Conservation (phyloP, 2,329 filamentous ascomycete genomes). For the Fusarium gaditjirri region DNA sequence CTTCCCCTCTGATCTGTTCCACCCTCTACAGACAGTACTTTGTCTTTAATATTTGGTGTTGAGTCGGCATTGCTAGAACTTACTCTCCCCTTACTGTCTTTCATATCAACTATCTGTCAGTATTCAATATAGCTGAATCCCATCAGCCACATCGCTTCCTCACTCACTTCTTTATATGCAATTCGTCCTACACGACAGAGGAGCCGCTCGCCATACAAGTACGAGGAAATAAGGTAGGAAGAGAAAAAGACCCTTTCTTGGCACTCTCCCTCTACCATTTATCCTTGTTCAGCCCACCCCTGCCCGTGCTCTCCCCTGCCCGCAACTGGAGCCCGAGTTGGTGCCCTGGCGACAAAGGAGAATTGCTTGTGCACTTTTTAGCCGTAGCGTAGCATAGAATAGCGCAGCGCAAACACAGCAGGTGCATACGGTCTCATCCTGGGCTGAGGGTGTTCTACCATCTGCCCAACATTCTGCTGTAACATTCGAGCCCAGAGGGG, state of each 20-base stretch:
- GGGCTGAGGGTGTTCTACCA: conserved; percentile 5
- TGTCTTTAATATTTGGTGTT: background rate
- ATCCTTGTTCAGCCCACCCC: conserved; percentile 31
- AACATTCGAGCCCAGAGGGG: conserved; percentile 19
- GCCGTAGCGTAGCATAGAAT: conserved; percentile 1
- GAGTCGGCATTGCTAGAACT: conserved; percentile 11
- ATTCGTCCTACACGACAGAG: background rate
- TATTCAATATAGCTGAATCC: background rate
- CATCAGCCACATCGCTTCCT: conserved; percentile 6
- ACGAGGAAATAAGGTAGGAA: conserved; percentile 17
- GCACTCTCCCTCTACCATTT: conserved; percentile 31
- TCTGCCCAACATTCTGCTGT: conserved; percentile 24
- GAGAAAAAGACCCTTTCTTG: conserved; percentile 33
- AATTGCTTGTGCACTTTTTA: conserved; percentile 25
- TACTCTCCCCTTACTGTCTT: background rate
- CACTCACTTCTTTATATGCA: background rate
- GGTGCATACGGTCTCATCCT: conserved; percentile 6
- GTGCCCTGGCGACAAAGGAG: conserved; percentile 43
- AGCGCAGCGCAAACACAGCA: background rate
- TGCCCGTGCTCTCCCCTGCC: conserved; percentile 34
- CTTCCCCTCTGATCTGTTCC: conserved; percentile 6
- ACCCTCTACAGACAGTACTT: conserved; percentile 4
- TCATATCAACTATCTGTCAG: background rate
- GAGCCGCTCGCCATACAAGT: conserved; percentile 10
- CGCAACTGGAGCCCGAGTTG: conserved; percentile 35